phyloP scores from a whole-genome alignment of 139 green algal genomes.

The Chlamydomonas urium region DNA sequence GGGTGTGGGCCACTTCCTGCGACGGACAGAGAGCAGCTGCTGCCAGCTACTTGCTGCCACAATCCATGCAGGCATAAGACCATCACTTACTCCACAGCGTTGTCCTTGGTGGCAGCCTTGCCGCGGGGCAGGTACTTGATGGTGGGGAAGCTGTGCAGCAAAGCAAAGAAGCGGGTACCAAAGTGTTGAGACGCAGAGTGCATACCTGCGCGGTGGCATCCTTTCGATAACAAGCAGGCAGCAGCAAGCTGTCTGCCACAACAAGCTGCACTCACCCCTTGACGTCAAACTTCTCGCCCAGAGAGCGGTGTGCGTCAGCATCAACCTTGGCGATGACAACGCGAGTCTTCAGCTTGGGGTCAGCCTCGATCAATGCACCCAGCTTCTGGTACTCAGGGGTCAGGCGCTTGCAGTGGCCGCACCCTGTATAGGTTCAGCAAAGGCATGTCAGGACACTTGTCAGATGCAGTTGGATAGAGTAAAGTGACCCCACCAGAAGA shows the following conservation, averaged over 20 bases:
- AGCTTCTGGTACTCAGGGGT: conserved; percentile 64
- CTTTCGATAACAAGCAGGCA: no score
- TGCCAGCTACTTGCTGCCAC: no score
- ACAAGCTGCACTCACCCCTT: no score
- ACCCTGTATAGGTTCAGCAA: conserved; percentile 10
- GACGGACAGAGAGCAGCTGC: no score
- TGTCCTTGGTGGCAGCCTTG: conserved; percentile 46
- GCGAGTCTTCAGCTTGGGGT: conserved; percentile 60
- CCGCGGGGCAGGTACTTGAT: conserved; percentile 74
- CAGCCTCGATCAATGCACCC: conserved; percentile 49
- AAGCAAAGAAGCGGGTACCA: no score
- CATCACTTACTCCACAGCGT: conserved; percentile 44
- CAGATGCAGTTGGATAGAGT: not conserved
- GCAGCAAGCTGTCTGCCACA: no score
- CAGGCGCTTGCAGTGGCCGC: conserved; percentile 19
- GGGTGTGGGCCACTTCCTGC: no score
- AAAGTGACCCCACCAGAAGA: not conserved
- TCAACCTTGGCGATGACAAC: conserved; percentile 82
- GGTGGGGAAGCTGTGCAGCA: conserved; percentile 86
- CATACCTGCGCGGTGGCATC: no score
- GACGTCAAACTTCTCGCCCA: conserved; percentile 75
- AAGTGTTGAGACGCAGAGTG: no score
- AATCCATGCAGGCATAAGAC: not conserved
- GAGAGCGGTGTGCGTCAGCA: conserved; percentile 63
- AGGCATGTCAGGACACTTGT: not conserved